These are phyloP conservation scores for Monosporozyma yasuniensis DNA, from an alignment of 805 yeast genomes.

Conservation along the genomic window DNA sequence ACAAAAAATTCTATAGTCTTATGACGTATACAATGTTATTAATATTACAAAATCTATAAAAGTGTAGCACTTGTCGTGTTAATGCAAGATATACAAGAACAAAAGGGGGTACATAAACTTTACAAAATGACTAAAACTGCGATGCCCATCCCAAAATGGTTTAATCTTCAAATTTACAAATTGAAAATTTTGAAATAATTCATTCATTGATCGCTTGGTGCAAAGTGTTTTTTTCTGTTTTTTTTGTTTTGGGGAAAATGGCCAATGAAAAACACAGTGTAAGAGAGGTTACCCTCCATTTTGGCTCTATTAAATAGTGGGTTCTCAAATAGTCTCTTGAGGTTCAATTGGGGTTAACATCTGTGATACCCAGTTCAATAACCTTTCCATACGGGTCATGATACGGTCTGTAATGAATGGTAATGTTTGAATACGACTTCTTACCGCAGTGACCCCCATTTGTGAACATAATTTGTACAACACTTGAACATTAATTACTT, in stretches of 20 bases:
- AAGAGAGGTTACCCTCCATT: neutral
- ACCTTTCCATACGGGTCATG: neutral
- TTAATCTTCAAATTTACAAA: neutral
- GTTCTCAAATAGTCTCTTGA: neutral
- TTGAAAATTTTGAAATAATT: neutral
- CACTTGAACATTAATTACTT: conserved; percentile 35
- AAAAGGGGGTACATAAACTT: neutral
- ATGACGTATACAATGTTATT: no score
- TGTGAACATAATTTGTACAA: conserved; percentile 32
- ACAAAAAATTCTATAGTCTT: no score
- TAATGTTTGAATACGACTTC: conserved; percentile 15
- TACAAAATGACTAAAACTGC: neutral
- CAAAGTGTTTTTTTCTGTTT: neutral
- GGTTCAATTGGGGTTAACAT: neutral
- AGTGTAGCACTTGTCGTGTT: neutral
- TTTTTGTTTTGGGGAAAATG: neutral
- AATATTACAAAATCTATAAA: no score
- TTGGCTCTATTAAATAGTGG: neutral
- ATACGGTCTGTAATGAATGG: conserved; percentile 15
- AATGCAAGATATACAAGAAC: neutral
- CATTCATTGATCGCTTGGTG: neutral
- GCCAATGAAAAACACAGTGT: neutral
- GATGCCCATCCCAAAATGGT: neutral
- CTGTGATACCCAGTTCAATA: conserved; percentile 1
- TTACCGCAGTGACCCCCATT: conserved; percentile 16